A percentile compares a stretch with the other conserved stretches of the same genome.
Conservation (phyloP, 2,329 filamentous ascomycete species). For the Helotiales sp. region DNA sequence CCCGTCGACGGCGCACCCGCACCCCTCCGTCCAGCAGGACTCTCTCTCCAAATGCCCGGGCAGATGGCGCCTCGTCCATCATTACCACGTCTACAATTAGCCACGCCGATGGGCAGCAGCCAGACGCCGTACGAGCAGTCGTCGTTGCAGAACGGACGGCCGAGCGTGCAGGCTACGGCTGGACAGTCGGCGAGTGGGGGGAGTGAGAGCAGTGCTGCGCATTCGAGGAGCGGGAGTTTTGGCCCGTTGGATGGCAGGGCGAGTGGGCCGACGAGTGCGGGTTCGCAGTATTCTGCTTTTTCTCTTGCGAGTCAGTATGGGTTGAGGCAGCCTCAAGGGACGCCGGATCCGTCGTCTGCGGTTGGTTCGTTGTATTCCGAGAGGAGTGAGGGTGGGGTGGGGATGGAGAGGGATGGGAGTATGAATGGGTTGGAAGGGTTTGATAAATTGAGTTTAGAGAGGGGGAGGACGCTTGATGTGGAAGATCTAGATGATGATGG, state of each 20-base stretch:
- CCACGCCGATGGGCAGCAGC: conserved; percentile 85
- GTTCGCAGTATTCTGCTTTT: conserved; percentile 83
- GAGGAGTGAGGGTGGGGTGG: conserved; percentile 72
- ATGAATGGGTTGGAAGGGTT: conserved; percentile 77
- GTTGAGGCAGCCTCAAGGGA: conserved; percentile 71
- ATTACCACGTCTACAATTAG: conserved; percentile 81
- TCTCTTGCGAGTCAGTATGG: conserved; percentile 78
- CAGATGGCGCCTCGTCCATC: conserved; percentile 52
- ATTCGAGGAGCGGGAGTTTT: conserved; percentile 85
- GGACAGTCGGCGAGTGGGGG: conserved; percentile 74
- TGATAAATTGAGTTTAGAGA: conserved; percentile 81
- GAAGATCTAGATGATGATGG: conserved; percentile 94
- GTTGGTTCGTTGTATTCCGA: conserved; percentile 86
- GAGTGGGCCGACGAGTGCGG: conserved; percentile 83
- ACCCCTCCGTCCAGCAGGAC: conserved; percentile 24
- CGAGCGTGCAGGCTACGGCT: conserved; percentile 52
- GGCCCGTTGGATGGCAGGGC: conserved; percentile 74
- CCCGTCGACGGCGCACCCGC: conserved; percentile 57
- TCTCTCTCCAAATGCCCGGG: conserved; percentile 42
- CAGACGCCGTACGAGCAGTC: conserved; percentile 70
- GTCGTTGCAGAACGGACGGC: conserved; percentile 43
- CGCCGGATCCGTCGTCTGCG: conserved; percentile 84
- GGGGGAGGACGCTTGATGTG: conserved; percentile 83
- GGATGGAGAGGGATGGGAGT: conserved; percentile 85
- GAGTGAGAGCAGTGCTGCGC: conserved; percentile 78